Percentiles rank a stretch among this genome's conserved stretches.
phyloP scores from a whole-genome alignment of 1,284 basidiomycete species.

The Coniferiporia weirii region DNA sequence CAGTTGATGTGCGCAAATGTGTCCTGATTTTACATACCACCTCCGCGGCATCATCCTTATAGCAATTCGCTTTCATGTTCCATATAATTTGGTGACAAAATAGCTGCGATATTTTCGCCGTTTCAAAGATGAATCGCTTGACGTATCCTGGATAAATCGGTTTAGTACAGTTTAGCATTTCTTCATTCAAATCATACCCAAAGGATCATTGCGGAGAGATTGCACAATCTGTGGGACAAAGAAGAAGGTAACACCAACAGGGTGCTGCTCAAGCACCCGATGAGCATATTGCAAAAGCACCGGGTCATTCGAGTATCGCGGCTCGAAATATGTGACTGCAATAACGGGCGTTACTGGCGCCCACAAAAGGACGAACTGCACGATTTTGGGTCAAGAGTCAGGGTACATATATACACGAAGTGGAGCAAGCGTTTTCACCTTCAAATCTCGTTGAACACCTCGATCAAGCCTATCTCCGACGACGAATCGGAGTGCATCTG shows the following conservation, averaged over 20 bases:
- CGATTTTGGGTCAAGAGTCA: slow-evolving; percentile 1
- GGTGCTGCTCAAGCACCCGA: slow-evolving; percentile 91
- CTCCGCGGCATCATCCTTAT: slow-evolving; percentile 84
- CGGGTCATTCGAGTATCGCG: slow-evolving; percentile 78
- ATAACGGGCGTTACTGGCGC: slow-evolving; percentile 84
- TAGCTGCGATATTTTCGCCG: slow-evolving; percentile 93
- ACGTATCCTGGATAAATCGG: slow-evolving; percentile 69
- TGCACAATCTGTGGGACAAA: slow-evolving; percentile 99
- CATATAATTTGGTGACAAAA: slow-evolving; percentile 99
- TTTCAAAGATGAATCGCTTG: slow-evolving; percentile 93
- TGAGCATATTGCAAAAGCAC: slow-evolving; percentile 95
- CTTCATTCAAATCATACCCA: slow-evolving; percentile 49
- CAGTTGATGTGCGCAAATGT: neutral
- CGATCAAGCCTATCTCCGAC: slow-evolving; percentile 68
- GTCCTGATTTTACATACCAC: slow-evolving; percentile 46
- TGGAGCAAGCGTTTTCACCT: slow-evolving; percentile 40
- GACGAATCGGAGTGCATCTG: slow-evolving; percentile 79
- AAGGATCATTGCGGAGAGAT: slow-evolving; percentile 82
- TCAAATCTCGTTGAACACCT: slow-evolving; percentile 59
- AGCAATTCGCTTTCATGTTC: slow-evolving; percentile 99
- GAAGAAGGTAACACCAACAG: slow-evolving; percentile 95
- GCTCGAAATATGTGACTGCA: slow-evolving; percentile 85
- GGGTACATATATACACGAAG: neutral
- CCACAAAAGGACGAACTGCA: slow-evolving; percentile 84
- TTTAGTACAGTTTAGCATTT: too few relatives aligned